Evolutionary conservation across 2,329 filamentous ascomycete species (phyloP).

Genomic region (Colletotrichum orbiculare): DNA sequence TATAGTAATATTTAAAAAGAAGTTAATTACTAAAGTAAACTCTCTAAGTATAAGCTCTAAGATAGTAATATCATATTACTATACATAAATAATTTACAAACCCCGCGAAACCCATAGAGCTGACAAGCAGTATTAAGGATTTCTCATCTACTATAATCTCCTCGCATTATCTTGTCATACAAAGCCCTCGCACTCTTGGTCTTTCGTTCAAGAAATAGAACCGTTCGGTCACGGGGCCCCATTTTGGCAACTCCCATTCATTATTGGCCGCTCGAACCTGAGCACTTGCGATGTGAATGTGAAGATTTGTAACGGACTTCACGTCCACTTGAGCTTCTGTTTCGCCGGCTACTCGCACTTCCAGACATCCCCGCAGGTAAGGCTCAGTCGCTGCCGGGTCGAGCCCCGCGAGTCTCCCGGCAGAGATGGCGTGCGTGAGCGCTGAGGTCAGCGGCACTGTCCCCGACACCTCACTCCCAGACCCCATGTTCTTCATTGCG

Average conservation of each 20-base stretch:
- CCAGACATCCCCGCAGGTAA: slow-evolving; percentile 53
- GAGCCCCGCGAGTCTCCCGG: slow-evolving; percentile 50
- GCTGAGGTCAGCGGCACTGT: slow-evolving; percentile 64
- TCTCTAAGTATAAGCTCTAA: rapidly evolving
- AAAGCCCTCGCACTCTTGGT: too few species aligned
- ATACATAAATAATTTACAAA: too few species aligned
- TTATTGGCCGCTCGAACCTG: slow-evolving; percentile 47
- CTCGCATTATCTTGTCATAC: too few species aligned
- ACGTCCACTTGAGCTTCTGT: slow-evolving; percentile 44
- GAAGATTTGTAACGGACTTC: slow-evolving; percentile 46
- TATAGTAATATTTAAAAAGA: too few species aligned
- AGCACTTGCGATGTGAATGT: slow-evolving; percentile 51
- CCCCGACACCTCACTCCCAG: slow-evolving; percentile 54
- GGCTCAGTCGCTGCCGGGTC: slow-evolving; percentile 50
- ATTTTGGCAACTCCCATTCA: slow-evolving; percentile 50
- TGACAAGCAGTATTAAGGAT: too few species aligned
- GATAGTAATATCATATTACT: too few species aligned
- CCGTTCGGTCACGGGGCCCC: slow-evolving; percentile 44
- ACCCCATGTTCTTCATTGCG: slow-evolving; percentile 51
- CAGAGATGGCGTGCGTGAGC: slow-evolving; percentile 55
- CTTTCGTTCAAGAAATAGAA: slow-evolving; percentile 12
- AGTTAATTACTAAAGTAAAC: too few species aligned
- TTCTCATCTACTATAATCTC: too few species aligned
- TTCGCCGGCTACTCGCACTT: slow-evolving; percentile 45
- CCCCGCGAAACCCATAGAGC: too few species aligned